Conservation (phyloP, 1,139 yeast species). For the Hyphopichia fennica region DNA sequence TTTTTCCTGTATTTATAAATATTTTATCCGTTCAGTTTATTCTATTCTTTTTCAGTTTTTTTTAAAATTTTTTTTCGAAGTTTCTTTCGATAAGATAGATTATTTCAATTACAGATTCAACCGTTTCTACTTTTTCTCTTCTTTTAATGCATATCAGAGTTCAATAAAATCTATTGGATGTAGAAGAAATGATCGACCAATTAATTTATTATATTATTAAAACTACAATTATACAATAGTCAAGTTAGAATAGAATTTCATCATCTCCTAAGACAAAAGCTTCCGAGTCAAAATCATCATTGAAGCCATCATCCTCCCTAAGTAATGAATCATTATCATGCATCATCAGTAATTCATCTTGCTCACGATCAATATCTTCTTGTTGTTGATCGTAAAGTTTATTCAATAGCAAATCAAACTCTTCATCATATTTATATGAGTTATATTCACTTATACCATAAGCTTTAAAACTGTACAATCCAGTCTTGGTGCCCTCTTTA, state of each 20-base stretch:
- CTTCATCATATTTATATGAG: constrained; percentile 26
- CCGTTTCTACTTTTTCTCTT: neutral
- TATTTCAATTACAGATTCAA: neutral
- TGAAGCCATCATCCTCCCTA: neutral
- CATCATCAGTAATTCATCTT: neutral
- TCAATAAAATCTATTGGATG: neutral
- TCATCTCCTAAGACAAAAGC: constrained; percentile 3
- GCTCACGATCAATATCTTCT: constrained; percentile 1
- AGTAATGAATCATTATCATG: neutral
- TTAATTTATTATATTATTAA: neutral
- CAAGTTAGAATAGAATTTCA: constrained; percentile 1
- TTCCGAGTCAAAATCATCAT: neutral
- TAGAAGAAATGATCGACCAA: no score
- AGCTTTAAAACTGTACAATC: constrained; percentile 31
- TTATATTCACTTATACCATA: constrained; percentile 40
- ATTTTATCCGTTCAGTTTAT: neutral
- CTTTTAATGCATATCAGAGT: neutral
- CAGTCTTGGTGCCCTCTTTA: constrained; percentile 16
- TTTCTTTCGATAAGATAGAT: neutral
- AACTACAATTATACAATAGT: neutral
- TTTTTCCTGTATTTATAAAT: neutral
- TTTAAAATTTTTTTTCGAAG: neutral
- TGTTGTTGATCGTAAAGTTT: constrained; percentile 4
- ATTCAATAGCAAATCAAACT: constrained; percentile 19
- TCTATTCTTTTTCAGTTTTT: neutral